phyloP scores from a whole-genome alignment of 164 flowering plant species.

The Akebia trifoliata region DNA sequence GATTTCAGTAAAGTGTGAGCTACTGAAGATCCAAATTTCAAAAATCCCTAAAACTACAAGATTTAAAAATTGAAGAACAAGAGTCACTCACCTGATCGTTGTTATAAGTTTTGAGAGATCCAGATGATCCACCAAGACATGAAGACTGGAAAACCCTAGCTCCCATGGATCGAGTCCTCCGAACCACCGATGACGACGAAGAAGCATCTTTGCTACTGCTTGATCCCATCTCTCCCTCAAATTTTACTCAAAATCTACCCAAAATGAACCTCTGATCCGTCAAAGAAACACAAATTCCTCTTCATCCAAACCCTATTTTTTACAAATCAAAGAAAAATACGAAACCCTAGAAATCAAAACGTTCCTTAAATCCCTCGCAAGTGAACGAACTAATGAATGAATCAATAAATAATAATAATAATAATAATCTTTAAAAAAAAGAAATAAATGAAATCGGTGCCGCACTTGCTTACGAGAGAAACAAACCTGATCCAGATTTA shows the following conservation, averaged over 20 bases:
- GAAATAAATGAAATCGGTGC: background rate
- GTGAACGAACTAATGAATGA: background rate
- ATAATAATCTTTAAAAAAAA: no score
- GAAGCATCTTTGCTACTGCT: constrained; percentile 19
- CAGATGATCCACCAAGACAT: constrained; percentile 45
- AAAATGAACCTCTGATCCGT: constrained; percentile 4
- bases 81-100: constrained; percentile 28
- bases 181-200: constrained; percentile 12
- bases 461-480: background rate
- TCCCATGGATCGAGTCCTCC: constrained; percentile 18
- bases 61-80: background rate
- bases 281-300: background rate
- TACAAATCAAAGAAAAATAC: background rate
- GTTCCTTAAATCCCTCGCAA: constrained; percentile 7
- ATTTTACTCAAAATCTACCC: background rate
- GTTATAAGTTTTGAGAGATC: constrained; percentile 28
- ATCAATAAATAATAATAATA: no score
- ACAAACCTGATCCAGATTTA: constrained; percentile 15
- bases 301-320: constrained; percentile 4
- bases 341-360: background rate
- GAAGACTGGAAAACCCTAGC: constrained; percentile 41
- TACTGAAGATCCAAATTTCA: background rate
- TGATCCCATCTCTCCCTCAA: constrained; percentile 17
- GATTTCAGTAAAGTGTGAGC: no score
- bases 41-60: background rate